A percentile compares a stretch with the other conserved stretches of the same genome.
Evolutionary conservation across 2,329 filamentous ascomycete species (phyloP).

Genomic region (Dichotomopilus funicola): DNA sequence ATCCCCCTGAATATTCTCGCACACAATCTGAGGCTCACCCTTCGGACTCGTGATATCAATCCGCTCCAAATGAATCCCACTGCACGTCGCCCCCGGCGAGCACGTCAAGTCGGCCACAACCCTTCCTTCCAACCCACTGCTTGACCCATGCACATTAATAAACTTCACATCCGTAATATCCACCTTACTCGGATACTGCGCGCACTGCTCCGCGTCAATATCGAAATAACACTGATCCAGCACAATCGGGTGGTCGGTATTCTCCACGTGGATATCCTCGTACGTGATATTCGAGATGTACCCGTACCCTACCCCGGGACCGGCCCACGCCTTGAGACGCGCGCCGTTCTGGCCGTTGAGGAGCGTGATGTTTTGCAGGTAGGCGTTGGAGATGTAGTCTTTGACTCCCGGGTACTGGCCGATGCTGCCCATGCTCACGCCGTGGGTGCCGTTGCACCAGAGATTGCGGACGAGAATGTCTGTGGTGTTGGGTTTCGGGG

Average conservation of each 20-base stretch:
- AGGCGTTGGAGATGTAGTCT: conserved; percentile 50
- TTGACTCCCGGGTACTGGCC: conserved; percentile 50
- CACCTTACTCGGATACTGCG: conserved; percentile 47
- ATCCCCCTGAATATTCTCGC: conserved; percentile 40
- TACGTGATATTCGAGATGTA: conserved; percentile 58
- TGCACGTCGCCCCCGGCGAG: conserved; percentile 46
- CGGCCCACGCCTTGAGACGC: conserved; percentile 56
- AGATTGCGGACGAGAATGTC: conserved; percentile 53
- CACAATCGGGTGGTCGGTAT: conserved; percentile 51
- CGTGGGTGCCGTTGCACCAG: conserved; percentile 54
- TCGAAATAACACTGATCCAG: conserved; percentile 60
- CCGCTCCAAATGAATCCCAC: conserved; percentile 47
- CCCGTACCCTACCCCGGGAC: conserved; percentile 50
- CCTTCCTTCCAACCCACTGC: conserved; percentile 48
- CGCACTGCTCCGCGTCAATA: conserved; percentile 42
- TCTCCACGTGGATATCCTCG: conserved; percentile 52
- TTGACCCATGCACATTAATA: conserved; percentile 51
- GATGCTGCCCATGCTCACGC: conserved; percentile 52
- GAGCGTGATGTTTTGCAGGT: conserved; percentile 54
- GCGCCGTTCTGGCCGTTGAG: conserved; percentile 47
- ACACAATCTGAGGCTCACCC: conserved; percentile 40
- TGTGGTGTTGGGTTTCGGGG: conserved; percentile 52
- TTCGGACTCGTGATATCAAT: conserved; percentile 49
- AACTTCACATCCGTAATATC: conserved; percentile 54
- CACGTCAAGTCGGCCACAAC: conserved; percentile 50